Percentiles rank a stretch among this genome's conserved stretches.
Conservation (phyloP, 1,139 yeast species). For the Arxiozyma telluris region DNA sequence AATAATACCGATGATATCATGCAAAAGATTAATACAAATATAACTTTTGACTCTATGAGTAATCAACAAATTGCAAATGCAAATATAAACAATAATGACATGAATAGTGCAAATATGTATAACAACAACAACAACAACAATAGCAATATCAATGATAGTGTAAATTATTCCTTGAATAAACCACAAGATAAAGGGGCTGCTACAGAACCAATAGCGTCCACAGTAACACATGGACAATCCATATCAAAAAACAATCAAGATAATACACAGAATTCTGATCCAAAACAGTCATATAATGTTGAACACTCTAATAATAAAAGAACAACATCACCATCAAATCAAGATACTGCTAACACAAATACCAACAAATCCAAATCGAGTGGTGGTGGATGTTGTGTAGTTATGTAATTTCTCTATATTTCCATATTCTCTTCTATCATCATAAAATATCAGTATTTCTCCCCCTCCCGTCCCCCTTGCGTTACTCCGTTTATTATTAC, state of each 20-base stretch:
- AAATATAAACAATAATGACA: neutral
- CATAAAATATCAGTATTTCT: neutral
- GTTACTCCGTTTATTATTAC: neutral
- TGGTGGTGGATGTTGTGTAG: conserved; percentile 27
- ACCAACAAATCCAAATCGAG: conserved; percentile 2
- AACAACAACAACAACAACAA: neutral
- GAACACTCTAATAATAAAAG: neutral
- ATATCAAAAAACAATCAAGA: neutral
- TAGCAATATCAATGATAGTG: neutral
- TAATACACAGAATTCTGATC: neutral
- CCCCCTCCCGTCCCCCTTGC: no score
- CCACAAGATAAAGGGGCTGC: neutral
- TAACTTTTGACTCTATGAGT: neutral
- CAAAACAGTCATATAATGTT: no score
- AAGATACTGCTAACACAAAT: neutral
- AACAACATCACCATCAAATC: neutral
- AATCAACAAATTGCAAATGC: neutral
- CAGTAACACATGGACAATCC: neutral
- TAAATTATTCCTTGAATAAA: neutral
- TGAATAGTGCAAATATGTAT: neutral
- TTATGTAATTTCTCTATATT: conserved; percentile 7
- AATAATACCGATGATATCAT: neutral
- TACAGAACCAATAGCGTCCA: neutral
- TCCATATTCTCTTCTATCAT: neutral
- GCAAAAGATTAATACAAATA: neutral